phyloP scores from a whole-genome alignment of 805 yeast species.

The Spathaspora girioi region DNA sequence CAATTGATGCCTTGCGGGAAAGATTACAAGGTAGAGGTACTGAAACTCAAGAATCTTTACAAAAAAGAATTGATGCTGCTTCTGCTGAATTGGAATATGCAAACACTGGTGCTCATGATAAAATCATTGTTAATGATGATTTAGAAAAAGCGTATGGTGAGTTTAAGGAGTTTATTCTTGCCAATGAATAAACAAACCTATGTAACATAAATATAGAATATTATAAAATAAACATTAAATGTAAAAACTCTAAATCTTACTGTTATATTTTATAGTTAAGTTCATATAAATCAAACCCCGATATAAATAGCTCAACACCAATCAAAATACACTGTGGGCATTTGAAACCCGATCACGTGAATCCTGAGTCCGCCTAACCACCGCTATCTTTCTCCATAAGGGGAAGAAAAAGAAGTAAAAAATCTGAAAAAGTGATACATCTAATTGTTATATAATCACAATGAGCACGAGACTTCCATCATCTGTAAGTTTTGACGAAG shows the following conservation, averaged over 20 bases:
- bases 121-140: constrained; percentile 84
- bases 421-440: background rate
- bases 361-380: background rate
- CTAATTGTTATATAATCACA: background rate
- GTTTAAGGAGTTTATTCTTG: constrained; percentile 70
- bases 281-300: background rate
- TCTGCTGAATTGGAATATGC: constrained; percentile 85
- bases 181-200: background rate
- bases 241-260: no score
- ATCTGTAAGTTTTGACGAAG: constrained; percentile 6
- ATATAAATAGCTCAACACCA: background rate
- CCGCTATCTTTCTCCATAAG: background rate
- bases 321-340: background rate
- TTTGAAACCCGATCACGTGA: background rate
- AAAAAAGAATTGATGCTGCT: constrained; percentile 85
- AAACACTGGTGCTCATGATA: constrained; percentile 88
- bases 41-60: constrained; percentile 81
- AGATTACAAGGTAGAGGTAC: constrained; percentile 92
- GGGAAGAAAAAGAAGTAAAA: background rate
- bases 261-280: no score
- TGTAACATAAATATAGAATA: background rate
- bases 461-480: constrained; percentile 6
- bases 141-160: constrained; percentile 83
- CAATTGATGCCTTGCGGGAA: constrained; percentile 67
- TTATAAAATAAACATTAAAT: no score